phyloP scores from a whole-genome alignment of 805 yeast genomes.

The Ogataea saltuana region DNA sequence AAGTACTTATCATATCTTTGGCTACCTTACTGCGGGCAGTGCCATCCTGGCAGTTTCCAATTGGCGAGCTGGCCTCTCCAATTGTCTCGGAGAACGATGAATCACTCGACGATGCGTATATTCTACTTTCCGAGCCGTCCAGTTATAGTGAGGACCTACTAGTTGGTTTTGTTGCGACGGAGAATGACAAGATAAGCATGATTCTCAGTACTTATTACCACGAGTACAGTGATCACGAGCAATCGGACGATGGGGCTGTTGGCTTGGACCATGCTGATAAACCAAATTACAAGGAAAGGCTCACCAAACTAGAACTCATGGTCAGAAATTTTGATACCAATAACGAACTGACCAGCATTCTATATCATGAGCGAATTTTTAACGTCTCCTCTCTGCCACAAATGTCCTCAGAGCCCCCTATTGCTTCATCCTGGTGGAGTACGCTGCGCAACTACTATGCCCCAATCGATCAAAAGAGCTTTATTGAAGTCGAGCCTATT shows the following conservation, averaged over 20 bases:
- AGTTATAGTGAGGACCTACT: conserved; percentile 3
- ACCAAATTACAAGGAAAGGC: background rate
- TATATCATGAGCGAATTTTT: conserved; percentile 22
- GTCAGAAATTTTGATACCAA: conserved; percentile 18
- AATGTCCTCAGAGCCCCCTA: background rate
- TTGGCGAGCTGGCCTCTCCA: background rate
- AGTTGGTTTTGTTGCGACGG: conserved; percentile 17
- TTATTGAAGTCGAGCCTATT: conserved; percentile 12
- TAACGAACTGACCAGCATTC: conserved; percentile 15
- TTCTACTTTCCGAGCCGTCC: background rate
- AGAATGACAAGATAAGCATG: conserved; percentile 17
- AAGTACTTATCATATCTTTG: background rate
- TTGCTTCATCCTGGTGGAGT: background rate
- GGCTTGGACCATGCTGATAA: background rate
- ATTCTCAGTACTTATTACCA: conserved; percentile 15
- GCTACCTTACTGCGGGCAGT: background rate
- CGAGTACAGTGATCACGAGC: background rate
- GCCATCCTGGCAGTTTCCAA: background rate
- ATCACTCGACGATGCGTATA: background rate
- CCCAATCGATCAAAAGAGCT: too few relatives aligned
- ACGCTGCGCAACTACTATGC: background rate
- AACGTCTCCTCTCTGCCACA: conserved; percentile 12
- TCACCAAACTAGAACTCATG: conserved; percentile 20
- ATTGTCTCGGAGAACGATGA: background rate
- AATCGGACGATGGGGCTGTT: background rate